phyloP scores from a whole-genome alignment of 2,329 filamentous ascomycete genomes.

The Beauveria rudraprayagi region DNA sequence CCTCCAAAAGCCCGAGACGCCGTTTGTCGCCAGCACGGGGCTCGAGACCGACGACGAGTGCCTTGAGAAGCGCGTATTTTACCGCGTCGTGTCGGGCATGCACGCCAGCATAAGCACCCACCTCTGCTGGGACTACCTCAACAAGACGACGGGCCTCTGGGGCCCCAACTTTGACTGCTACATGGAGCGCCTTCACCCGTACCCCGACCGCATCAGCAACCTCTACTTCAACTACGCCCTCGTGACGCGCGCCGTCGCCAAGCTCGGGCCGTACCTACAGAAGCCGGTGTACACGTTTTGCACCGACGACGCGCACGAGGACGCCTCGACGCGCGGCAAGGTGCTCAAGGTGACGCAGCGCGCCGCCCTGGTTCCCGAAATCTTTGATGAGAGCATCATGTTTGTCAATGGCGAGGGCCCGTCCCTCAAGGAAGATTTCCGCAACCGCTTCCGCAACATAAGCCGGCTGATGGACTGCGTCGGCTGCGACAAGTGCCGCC shows the following conservation, averaged over 20 bases:
- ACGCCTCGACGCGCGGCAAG: conserved; percentile 70
- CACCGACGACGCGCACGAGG: conserved; percentile 72
- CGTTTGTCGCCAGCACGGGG: conserved; percentile 54
- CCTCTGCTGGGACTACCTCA: conserved; percentile 91
- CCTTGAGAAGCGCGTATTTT: conserved; percentile 97
- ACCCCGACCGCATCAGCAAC: conserved; percentile 90
- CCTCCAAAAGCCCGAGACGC: conserved; percentile 39
- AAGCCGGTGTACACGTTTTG: conserved; percentile 75
- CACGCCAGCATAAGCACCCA: conserved; percentile 96
- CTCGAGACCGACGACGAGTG: conserved; percentile 85
- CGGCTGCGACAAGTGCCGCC: conserved; percentile 93
- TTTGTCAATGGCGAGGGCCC: conserved; percentile 72
- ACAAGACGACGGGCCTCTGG: conserved; percentile 92
- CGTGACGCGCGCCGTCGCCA: conserved; percentile 83
- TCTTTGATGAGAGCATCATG: conserved; percentile 94
- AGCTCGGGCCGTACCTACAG: conserved; percentile 73
- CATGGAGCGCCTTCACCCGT: conserved; percentile 70
- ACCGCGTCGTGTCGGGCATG: conserved; percentile 92
- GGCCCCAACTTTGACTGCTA: conserved; percentile 86
- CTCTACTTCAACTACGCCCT: conserved; percentile 99
- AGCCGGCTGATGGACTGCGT: conserved; percentile 98
- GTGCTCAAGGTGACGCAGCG: conserved; percentile 66
- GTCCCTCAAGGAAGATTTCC: conserved; percentile 91
- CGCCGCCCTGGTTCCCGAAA: conserved; percentile 62
- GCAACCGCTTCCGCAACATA: conserved; percentile 93